Percentiles rank a stretch among this genome's conserved stretches.
These are phyloP conservation scores for Cynanchum wilfordii DNA, from an alignment of 257 asterid species.

Conservation along the genomic window DNA sequence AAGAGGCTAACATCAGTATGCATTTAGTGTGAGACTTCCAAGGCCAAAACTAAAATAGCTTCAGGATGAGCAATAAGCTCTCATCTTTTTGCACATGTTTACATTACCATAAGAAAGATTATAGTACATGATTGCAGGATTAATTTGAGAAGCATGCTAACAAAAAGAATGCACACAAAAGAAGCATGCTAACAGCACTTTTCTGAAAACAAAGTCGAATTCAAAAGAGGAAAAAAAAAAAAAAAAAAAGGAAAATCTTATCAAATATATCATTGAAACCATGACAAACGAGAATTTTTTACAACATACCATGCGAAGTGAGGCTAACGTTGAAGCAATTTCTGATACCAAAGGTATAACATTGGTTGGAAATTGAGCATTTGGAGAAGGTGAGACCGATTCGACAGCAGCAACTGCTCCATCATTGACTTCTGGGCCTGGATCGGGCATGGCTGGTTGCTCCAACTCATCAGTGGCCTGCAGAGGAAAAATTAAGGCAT, in stretches of 20 bases:
- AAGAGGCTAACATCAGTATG: background rate
- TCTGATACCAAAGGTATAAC: slow-evolving; percentile 53
- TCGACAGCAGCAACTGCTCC: slow-evolving; percentile 38
- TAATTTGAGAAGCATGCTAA: background rate
- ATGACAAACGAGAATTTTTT: slow-evolving; percentile 1
- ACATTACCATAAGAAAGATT: background rate
- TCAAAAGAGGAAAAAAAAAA: background rate
- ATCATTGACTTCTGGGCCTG: slow-evolving; percentile 45
- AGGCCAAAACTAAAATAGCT: background rate
- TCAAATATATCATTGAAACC: background rate
- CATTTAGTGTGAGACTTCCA: background rate
- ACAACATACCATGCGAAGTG: slow-evolving; percentile 76
- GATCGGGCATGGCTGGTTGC: slow-evolving; percentile 44
- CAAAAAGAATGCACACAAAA: too few relatives aligned
- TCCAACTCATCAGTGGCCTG: slow-evolving; percentile 56
- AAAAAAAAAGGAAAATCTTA: background rate
- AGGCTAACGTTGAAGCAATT: slow-evolving; percentile 68
- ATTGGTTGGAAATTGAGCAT: slow-evolving; percentile 48
- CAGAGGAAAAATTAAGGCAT: slow-evolving; percentile 12
- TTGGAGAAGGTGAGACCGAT: slow-evolving; percentile 41
- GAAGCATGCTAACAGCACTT: background rate
- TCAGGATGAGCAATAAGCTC: background rate
- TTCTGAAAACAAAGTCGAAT: background rate
- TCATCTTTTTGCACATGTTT: background rate
- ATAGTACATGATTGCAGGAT: background rate